Conservation (phyloP, 495 filamentous ascomycete genomes). For the Staphylotrichum tortipilum region DNA sequence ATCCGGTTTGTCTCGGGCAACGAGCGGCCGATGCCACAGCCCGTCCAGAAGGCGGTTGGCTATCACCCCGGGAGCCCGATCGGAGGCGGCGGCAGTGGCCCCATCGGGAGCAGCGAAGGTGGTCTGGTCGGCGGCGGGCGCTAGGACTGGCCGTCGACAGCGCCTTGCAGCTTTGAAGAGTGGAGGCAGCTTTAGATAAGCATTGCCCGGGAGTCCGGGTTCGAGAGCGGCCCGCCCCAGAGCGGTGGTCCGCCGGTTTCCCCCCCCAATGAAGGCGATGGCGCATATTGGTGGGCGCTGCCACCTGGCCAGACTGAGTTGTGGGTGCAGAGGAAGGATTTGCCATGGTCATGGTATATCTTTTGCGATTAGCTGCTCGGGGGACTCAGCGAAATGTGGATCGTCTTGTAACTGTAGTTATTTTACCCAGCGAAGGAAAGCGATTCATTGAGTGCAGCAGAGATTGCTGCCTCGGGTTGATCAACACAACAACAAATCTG, state of each 20-base stretch:
- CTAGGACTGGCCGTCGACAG: slow-evolving; percentile 1
- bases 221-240: too few species aligned
- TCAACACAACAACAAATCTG: not conserved
- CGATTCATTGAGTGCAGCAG: slow-evolving; percentile 1
- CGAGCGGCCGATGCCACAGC: slow-evolving; percentile 19
- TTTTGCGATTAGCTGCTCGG: slow-evolving; percentile 2
- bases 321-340: not conserved
- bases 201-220: not conserved
- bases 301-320: too few species aligned
- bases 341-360: not conserved
- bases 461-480: not conserved
- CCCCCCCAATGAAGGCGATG: too few species aligned
- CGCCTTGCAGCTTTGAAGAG: not conserved
- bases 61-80: slow-evolving; percentile 44
- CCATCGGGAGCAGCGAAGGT: not conserved
- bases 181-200: not conserved
- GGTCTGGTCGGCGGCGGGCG: slow-evolving; percentile 7
- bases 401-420: slow-evolving; percentile 6
- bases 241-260: too few species aligned
- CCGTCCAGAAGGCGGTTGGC: slow-evolving; percentile 32
- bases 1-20: slow-evolving; percentile 56
- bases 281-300: too few species aligned
- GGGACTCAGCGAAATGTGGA: not conserved
- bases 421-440: slow-evolving; percentile 2
- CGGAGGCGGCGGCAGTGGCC: slow-evolving; percentile 35